These are phyloP conservation scores for Phytophthora citrophthora DNA, from an alignment of 352 stramenopile genomes.

Conservation along the genomic window DNA sequence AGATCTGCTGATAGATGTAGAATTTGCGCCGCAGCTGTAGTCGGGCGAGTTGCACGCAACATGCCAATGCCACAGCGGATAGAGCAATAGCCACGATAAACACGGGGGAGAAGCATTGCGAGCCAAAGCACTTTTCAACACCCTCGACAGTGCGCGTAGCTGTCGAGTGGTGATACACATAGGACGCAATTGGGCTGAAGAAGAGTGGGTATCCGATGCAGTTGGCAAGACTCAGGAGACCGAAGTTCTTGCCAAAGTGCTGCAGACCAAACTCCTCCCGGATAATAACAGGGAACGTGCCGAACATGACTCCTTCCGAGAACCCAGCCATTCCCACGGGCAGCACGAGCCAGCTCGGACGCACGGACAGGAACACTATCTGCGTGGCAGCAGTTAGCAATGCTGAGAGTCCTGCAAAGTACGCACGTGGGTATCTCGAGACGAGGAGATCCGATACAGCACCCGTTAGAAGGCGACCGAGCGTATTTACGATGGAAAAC, in stretches of 20 bases:
- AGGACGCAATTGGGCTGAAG: constrained; percentile 77
- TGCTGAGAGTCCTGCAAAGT: constrained; percentile 55
- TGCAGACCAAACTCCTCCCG: constrained; percentile 78
- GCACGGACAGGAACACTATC: constrained; percentile 59
- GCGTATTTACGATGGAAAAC: constrained; percentile 83
- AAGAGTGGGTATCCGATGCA: constrained; percentile 83
- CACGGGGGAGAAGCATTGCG: constrained; percentile 65
- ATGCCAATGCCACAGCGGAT: constrained; percentile 59
- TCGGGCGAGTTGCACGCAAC: constrained; percentile 49
- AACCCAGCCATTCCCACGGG: constrained; percentile 70
- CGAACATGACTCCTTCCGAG: constrained; percentile 83
- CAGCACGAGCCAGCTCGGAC: constrained; percentile 47
- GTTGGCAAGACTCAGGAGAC: constrained; percentile 81
- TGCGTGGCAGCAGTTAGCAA: constrained; percentile 61
- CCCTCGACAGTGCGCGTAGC: constrained; percentile 26
- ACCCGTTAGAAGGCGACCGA: constrained; percentile 63
- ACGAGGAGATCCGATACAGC: constrained; percentile 65
- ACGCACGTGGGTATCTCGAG: constrained; percentile 52
- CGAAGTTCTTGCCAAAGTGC: constrained; percentile 89
- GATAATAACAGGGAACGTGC: constrained; percentile 80
- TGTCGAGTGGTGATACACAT: constrained; percentile 63
- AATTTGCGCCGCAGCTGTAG: constrained; percentile 41
- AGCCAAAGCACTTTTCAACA: constrained; percentile 64
- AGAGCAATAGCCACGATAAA: constrained; percentile 69
- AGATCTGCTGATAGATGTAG: constrained; percentile 43